phyloP scores from a whole-genome alignment of 768 basidiomycete species.

The Auricularia sp. region DNA sequence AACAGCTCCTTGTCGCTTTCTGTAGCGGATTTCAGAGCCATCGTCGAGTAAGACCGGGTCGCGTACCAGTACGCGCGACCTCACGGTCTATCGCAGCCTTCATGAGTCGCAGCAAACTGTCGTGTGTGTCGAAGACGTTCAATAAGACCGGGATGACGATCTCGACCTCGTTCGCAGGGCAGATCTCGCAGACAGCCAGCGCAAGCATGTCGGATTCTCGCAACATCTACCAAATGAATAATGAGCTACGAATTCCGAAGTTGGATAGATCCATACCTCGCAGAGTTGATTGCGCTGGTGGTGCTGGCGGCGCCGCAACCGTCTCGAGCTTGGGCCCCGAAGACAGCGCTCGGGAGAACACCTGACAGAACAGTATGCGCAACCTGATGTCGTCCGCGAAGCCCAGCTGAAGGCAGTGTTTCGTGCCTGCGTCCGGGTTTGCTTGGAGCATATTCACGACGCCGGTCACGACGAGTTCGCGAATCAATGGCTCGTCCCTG shows the following conservation, averaged over 20 bases:
- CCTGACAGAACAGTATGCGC: conserved; percentile 72
- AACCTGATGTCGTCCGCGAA: conserved; percentile 63
- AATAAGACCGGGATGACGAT: conserved; percentile 74
- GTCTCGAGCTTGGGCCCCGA: conserved; percentile 72
- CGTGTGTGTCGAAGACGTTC: conserved; percentile 74
- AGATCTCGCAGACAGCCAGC: conserved; percentile 79
- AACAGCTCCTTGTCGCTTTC: conserved; percentile 77
- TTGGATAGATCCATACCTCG: conserved; percentile 35
- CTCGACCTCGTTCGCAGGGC: conserved; percentile 69
- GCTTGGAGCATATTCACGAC: conserved; percentile 73
- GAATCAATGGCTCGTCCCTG: conserved; percentile 31
- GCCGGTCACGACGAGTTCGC: conserved; percentile 69
- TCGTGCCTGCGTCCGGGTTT: conserved; percentile 82
- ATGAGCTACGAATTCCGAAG: neutral
- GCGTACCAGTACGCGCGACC: conserved; percentile 61
- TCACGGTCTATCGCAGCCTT: conserved; percentile 83
- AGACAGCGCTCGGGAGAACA: conserved; percentile 71
- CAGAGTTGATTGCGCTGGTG: conserved; percentile 44
- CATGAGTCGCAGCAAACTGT: conserved; percentile 60
- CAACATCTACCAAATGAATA: conserved; percentile 33
- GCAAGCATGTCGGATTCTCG: conserved; percentile 38
- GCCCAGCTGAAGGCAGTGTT: conserved; percentile 73
- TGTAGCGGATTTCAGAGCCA: conserved; percentile 21
- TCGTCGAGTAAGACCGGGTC: neutral
- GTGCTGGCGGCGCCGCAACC: conserved; percentile 39